A percentile compares a stretch with the other conserved stretches of the same genome.
These are phyloP conservation scores for Lolium multiflorum DNA, from an alignment of 176 grass and related monocot species.

Conservation along the genomic window DNA sequence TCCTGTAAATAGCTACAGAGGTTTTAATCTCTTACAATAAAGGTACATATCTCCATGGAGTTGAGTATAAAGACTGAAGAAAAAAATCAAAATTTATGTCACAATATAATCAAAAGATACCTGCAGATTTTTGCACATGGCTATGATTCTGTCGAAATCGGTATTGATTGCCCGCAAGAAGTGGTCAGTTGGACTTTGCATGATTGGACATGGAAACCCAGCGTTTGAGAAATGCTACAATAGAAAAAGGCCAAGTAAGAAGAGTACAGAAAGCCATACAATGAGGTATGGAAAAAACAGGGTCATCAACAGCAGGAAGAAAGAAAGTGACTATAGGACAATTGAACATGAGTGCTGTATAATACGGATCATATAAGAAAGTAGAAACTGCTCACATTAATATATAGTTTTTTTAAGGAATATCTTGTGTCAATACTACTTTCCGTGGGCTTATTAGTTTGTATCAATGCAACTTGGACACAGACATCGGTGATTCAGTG, in stretches of 20 bases:
- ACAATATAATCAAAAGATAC: constrained; percentile 50
- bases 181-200: constrained; percentile 98
- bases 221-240: constrained; percentile 98
- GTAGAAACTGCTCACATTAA: background rate
- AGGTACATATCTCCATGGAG: background rate
- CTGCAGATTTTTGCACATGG: constrained; percentile 97
- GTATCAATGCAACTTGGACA: constrained; percentile 10
- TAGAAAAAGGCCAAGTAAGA: constrained; percentile 40
- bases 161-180: constrained; percentile 98
- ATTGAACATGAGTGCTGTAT: background rate
- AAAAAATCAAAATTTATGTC: background rate
- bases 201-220: constrained; percentile 99
- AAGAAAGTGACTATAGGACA: constrained; percentile 5
- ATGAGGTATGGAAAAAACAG: background rate
- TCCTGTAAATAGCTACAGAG: constrained; percentile 69
- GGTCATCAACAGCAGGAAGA: background rate
- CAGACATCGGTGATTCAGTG: background rate
- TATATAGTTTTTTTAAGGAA: background rate
- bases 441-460: background rate
- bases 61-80: constrained; percentile 13
- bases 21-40: constrained; percentile 59
- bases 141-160: constrained; percentile 97
- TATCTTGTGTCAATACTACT: background rate
- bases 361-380: constrained; percentile 20
- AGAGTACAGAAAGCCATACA: background rate